phyloP scores from a whole-genome alignment of 768 basidiomycete genomes.

The Lactifluus subvellereus region DNA sequence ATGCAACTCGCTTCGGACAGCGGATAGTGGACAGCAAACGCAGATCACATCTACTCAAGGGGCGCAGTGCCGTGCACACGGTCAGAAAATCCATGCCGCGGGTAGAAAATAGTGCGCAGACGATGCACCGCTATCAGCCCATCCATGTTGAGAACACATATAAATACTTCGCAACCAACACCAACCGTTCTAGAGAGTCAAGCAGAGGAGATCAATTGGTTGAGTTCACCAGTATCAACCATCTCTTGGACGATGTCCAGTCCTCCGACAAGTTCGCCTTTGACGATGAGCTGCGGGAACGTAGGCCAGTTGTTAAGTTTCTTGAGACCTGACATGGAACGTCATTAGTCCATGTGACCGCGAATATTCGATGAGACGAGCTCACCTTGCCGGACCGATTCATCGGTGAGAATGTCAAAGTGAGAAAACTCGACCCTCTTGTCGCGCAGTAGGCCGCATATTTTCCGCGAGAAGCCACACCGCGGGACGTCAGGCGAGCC shows the following conservation, averaged over 20 bases:
- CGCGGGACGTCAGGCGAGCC: conserved; percentile 53
- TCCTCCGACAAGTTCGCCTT: conserved; percentile 93
- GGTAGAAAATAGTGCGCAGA: not conserved
- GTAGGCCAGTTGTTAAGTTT: conserved; percentile 60
- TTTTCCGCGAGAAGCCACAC: conserved; percentile 57
- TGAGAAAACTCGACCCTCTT: conserved; percentile 46
- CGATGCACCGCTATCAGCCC: not conserved
- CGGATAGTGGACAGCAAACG: too few species aligned
- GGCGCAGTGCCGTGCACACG: not conserved
- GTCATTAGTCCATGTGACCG: not conserved
- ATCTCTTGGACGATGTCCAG: conserved; percentile 90
- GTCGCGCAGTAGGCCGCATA: conserved; percentile 45
- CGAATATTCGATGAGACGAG: not conserved
- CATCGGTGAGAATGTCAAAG: conserved; percentile 56
- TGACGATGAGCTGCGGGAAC: conserved; percentile 63
- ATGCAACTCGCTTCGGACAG: too few species aligned
- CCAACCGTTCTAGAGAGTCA: not conserved
- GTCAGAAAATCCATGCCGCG: not conserved
- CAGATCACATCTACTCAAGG: too few species aligned
- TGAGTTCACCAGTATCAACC: conserved; percentile 73
- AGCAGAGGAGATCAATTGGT: conserved; percentile 34
- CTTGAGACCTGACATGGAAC: conserved; percentile 41
- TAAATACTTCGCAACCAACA: not conserved
- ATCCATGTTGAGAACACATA: not conserved
- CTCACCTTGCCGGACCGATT: conserved; percentile 45